A percentile compares a stretch with the other conserved stretches of the same genome.
Evolutionary conservation across 352 stramenopile species (phyloP).

Genomic region (Phytopythium cucurbitacearum): DNA sequence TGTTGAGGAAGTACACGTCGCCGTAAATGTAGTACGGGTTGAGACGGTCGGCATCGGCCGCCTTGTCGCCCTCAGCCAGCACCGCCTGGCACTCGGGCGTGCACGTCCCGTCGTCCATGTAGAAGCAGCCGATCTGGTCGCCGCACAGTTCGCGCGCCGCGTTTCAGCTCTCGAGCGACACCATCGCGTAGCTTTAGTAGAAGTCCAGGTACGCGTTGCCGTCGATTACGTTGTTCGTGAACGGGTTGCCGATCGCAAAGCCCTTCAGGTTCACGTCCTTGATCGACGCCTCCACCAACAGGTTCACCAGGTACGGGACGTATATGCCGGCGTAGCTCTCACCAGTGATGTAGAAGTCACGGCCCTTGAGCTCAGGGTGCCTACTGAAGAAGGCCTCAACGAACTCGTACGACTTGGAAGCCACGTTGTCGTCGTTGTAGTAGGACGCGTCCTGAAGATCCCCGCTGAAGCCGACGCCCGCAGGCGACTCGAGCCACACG

Average conservation of each 20-base stretch:
- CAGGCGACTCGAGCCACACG: too few relatives aligned
- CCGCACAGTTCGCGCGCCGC: conserved; percentile 54
- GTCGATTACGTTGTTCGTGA: conserved; percentile 55
- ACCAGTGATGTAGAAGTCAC: conserved; percentile 80
- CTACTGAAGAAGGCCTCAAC: conserved; percentile 63
- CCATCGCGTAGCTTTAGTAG: conserved; percentile 83
- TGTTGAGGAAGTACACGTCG: conserved; percentile 68
- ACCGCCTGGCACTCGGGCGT: conserved; percentile 34
- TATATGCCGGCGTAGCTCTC: conserved; percentile 89
- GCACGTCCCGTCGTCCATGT: conserved; percentile 47
- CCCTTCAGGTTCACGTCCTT: conserved; percentile 65
- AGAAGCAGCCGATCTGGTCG: conserved; percentile 50
- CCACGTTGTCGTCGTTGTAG: conserved; percentile 80
- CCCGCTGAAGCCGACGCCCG: conserved; percentile 74
- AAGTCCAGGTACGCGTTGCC: conserved; percentile 77
- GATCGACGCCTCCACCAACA: conserved; percentile 63
- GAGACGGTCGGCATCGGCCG: conserved; percentile 37
- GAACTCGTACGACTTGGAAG: conserved; percentile 76
- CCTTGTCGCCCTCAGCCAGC: conserved; percentile 43
- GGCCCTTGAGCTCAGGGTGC: conserved; percentile 63
- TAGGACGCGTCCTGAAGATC: conserved; percentile 51
- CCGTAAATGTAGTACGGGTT: conserved; percentile 84
- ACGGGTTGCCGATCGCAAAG: conserved; percentile 76
- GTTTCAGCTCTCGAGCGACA: conserved; percentile 74
- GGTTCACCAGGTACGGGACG: conserved; percentile 81